Base-by-base conservation (phyloP, 75 land plant species). In the Selaginella moellendorffii region DNA sequence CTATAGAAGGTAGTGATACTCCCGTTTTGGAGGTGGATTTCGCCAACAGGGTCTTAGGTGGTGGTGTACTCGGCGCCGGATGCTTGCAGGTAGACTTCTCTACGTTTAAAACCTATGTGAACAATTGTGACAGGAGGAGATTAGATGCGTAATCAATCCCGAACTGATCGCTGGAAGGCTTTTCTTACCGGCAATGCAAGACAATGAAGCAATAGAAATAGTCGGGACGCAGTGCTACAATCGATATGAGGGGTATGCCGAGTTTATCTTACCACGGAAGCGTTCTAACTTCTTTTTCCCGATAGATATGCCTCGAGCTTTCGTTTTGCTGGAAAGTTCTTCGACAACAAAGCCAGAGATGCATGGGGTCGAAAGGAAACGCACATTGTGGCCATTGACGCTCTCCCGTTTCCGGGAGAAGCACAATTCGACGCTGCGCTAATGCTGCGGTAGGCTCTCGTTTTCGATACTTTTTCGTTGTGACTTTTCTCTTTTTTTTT, bases 1-100 rank as follows among this genome's bases (percentile, higher is more conserved):
- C 60, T 0, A 83, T 89, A 25, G 99, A 95, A 68, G 91, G 88
- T 70, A 83, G 80, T 17, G 68, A 68, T 0, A 21, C 28, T 29
- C 81, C 74, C 51, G 85, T 81, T 76, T 82, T 95, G 74, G 85
- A 95, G 74, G 96, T 95, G 18, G 99, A 95, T 70, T 95, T 95
- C 86, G 96, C 99, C 19, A 89, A 95, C 65, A 76, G 74, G 53
- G 85, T 75, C 66, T 53, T 95, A 21, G 96, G 99, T 26, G 99
- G 99, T 53, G 99, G 99, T 67, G 97, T 86, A 62, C 99, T 95
- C 62, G 29, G 20, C 29, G 54, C 68, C 42, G 99, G 99, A 54
- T 95, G 99, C 79, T 89, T 93, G 27, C 74, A 71, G 69, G 73
- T 71, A 36, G 5, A 36, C 14, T 36, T 36, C 5, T 36, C 46